These are phyloP conservation scores for Aspergillus flavus DNA, from an alignment of 2,329 filamentous ascomycete species.

Conservation along the genomic window DNA sequence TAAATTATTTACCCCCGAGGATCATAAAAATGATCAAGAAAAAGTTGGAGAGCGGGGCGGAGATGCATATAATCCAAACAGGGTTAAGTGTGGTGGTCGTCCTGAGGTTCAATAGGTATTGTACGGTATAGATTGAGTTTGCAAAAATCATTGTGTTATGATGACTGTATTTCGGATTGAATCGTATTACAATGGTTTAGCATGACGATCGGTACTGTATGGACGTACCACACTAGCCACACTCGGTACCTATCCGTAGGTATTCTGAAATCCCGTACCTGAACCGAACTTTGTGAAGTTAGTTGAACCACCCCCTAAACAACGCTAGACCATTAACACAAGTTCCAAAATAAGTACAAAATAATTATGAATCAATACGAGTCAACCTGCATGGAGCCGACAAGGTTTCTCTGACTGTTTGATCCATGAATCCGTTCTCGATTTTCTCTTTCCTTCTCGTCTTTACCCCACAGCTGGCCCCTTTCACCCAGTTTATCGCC, in stretches of 20 bases:
- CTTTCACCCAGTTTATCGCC: slow-evolving; percentile 1
- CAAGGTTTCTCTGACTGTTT: slow-evolving; percentile 4
- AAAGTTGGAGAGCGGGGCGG: neutral
- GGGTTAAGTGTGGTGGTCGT: neutral
- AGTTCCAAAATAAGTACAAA: neutral
- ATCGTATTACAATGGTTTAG: neutral
- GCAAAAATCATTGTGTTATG: neutral
- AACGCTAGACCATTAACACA: too few species aligned
- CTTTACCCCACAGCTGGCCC: neutral
- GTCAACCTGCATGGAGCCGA: slow-evolving; percentile 1
- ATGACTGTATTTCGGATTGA: neutral
- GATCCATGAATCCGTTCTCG: neutral
- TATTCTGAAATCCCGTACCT: neutral
- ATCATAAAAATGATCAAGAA: neutral
- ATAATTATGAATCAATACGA: slow-evolving; percentile 2
- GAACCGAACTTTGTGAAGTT: neutral
- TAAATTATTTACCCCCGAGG: neutral
- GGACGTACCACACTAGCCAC: neutral
- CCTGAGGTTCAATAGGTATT: neutral
- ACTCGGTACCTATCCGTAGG: neutral
- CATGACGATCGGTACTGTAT: neutral
- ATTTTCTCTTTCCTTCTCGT: neutral
- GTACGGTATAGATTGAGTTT: neutral
- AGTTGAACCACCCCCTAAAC: neutral
- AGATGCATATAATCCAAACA: neutral